Evolutionary conservation across 73 alveolate species (phyloP), one percentile per base, ranked within the genome.

Genomic region (Paramecium biaurelia): DNA sequence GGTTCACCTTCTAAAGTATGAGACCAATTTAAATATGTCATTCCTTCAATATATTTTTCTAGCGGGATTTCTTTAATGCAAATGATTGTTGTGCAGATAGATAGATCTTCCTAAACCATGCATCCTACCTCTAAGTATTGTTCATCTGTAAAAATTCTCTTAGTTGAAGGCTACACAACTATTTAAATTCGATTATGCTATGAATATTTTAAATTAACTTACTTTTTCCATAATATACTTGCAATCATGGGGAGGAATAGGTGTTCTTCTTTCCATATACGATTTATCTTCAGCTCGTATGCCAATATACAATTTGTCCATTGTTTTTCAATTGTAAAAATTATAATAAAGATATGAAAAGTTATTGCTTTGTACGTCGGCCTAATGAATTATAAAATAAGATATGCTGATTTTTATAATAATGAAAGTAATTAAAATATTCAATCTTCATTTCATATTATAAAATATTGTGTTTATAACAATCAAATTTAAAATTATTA

Each of bases 191-290:
- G 45, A 26, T 70, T 35, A 85, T 85, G 76, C 58, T 85, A n/a
- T 2, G 18, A 32, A 56, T 49, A 53, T 53, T 53, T 85, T 56
- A 20, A 68, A 28, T 57, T 47, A 37, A 57, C 42, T 32, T 85
- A 72, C 97, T 28, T 92, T 90, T 21, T 93, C 67, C 21, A 95
- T 95, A 7, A 96, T 85, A 20, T 70, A 35, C 37, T 95, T 57
- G 37, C 93, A 97, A 24, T 95, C 97, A 15, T 85, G 59, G 8
- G 99, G 99, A 10, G 97, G 94, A 26, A 97, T 47, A 5, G 99
- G 95, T n/a, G 89, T 92, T 45, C 99, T 72, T 28, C 98, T 57
- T 85, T 97, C 99, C 99, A 98, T 96, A 30, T 95, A 89, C 30
- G 70, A 92, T 86, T 95, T 96, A 59, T 63, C 92, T 57, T 96